Percentiles rank a stretch among this genome's conserved stretches.
Conservation (phyloP, 306 rosid species). For the Cicer arietinum region DNA sequence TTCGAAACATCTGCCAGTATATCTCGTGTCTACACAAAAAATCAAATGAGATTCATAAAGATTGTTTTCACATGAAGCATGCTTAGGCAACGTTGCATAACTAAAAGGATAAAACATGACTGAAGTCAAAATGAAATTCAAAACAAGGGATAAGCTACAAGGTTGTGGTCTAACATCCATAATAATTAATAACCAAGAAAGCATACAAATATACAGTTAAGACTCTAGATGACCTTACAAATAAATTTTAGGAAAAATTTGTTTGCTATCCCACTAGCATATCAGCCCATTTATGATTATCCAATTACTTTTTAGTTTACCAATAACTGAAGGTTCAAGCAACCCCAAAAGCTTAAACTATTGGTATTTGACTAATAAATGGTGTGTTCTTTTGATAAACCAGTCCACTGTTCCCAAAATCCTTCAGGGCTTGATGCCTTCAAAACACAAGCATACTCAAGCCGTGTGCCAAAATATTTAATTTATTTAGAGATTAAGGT, state of each 20-base stretch:
- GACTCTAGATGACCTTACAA: neutral
- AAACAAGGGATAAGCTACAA: neutral
- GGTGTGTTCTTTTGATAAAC: neutral
- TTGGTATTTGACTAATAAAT: constrained; percentile 10
- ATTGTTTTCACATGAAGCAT: constrained; percentile 28
- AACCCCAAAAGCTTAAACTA: constrained; percentile 5
- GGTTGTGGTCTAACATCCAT: neutral
- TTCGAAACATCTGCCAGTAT: constrained; percentile 58
- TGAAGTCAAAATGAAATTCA: constrained; percentile 22
- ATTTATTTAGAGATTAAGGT: constrained; percentile 10
- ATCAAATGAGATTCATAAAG: constrained; percentile 34
- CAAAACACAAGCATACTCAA: neutral
- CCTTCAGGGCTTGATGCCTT: neutral
- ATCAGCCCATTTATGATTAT: constrained; percentile 37
- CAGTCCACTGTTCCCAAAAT: neutral
- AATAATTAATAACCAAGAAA: neutral
- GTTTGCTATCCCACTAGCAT: constrained; percentile 27
- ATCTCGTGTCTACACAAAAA: constrained; percentile 41
- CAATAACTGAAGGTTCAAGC: neutral
- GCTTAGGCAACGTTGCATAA: constrained; percentile 2
- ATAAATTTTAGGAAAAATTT: neutral
- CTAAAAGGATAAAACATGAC: constrained; percentile 18
- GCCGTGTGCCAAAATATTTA: neutral
- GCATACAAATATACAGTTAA: neutral
- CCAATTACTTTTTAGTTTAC: constrained; percentile 35